These are phyloP conservation scores for Adansonia gregorii DNA, from an alignment of 441 rosid genomes.

Conservation along the genomic window DNA sequence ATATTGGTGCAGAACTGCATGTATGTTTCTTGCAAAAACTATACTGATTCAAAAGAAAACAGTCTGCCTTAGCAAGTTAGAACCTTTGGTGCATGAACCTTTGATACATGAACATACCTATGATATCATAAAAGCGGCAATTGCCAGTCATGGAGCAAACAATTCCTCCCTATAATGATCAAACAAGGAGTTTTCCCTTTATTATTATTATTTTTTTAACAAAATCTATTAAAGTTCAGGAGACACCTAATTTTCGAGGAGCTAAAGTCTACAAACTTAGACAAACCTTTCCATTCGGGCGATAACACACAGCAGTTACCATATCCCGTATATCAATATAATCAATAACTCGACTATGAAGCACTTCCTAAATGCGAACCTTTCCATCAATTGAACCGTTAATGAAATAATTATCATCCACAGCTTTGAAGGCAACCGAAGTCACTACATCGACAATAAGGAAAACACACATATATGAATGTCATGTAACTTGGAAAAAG, in stretches of 20 bases:
- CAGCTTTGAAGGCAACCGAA: conserved; percentile 65
- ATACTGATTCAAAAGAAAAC: too few relatives aligned
- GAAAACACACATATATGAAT: neutral
- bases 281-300: conserved; percentile 59
- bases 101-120: conserved; percentile 42
- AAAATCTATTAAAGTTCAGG: neutral
- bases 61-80: too few relatives aligned
- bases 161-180: conserved; percentile 46
- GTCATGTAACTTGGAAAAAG: neutral
- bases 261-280: too few relatives aligned
- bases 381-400: conserved; percentile 72
- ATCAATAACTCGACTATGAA: conserved; percentile 51
- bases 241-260: neutral
- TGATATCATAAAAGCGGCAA: conserved; percentile 54
- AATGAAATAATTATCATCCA: conserved; percentile 61
- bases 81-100: too few relatives aligned
- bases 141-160: conserved; percentile 64
- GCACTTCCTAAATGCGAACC: conserved; percentile 67
- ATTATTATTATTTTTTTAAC: neutral
- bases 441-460: conserved; percentile 52
- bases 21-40: too few relatives aligned
- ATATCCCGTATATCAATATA: conserved; percentile 62
- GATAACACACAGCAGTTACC: conserved; percentile 66
- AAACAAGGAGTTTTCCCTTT: neutral
- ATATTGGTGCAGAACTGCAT: neutral